phyloP scores from a whole-genome alignment of 371 early-diverging fungal genomes.

The Sporodiniella umbellata region DNA sequence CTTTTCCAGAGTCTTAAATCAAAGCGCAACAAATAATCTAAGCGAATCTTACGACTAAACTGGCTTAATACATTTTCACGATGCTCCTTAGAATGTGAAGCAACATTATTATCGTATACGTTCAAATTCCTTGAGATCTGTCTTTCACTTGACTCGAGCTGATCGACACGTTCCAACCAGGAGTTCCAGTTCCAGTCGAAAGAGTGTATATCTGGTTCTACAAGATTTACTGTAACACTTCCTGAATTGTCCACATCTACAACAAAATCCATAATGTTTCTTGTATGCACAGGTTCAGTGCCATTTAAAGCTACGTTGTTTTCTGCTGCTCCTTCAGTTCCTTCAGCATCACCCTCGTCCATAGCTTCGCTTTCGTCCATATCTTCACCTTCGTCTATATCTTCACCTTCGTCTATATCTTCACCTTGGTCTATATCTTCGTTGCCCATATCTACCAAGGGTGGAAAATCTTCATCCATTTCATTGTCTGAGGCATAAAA shows the following conservation, averaged over 20 bases:
- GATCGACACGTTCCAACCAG: slow-evolving; percentile 30
- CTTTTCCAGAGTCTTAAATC: slow-evolving; percentile 90
- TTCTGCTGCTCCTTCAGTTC: too few species aligned
- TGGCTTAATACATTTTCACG: slow-evolving; percentile 24
- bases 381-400: slow-evolving; percentile 2
- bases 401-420: background rate
- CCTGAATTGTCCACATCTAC: too few species aligned
- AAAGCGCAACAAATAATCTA: slow-evolving; percentile 80
- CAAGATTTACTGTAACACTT: too few species aligned
- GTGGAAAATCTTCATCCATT: slow-evolving; percentile 11
- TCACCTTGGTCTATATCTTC: slow-evolving; percentile 10
- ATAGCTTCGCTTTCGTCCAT: slow-evolving; percentile 4
- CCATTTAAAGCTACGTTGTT: too few species aligned
- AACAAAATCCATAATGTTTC: too few species aligned
- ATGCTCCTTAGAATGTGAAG: slow-evolving; percentile 1
- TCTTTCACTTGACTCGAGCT: slow-evolving; percentile 26
- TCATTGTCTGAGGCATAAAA: too few species aligned
- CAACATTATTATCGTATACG: background rate
- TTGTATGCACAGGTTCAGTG: too few species aligned
- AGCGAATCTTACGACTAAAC: slow-evolving; percentile 52
- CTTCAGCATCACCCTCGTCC: background rate
- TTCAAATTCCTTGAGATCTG: slow-evolving; percentile 22
- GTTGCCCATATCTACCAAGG: too few species aligned
- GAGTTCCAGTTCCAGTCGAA: slow-evolving; percentile 31
- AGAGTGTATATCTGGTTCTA: slow-evolving; percentile 34